Conservation (phyloP, 805 yeast species). For the Starmera pachycereana region DNA sequence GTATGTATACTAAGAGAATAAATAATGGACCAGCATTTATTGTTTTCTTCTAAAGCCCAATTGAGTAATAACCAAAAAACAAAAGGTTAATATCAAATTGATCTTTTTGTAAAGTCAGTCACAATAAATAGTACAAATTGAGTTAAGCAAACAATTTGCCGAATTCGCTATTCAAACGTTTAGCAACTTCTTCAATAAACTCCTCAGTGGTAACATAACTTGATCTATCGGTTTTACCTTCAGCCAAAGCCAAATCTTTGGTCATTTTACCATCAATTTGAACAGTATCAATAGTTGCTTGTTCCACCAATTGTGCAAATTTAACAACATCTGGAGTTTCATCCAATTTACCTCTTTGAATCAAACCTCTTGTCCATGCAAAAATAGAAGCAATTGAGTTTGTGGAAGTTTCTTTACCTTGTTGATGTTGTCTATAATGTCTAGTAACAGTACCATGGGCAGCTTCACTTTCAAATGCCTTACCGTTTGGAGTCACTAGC, state of each 20-base stretch:
- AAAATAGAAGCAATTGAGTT: constrained; percentile 95
- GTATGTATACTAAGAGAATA: no score
- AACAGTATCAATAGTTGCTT: constrained; percentile 82
- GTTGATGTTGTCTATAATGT: constrained; percentile 92
- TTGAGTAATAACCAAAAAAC: no score
- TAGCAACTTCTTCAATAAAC: constrained; percentile 74
- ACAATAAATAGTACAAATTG: no score
- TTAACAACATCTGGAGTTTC: constrained; percentile 72
- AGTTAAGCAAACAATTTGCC: constrained; percentile 1
- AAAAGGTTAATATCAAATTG: neutral
- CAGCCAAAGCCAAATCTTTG: constrained; percentile 86
- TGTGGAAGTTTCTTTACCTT: constrained; percentile 94
- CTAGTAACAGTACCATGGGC: constrained; percentile 99
- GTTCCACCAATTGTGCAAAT: constrained; percentile 72
- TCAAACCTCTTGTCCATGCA: constrained; percentile 93
- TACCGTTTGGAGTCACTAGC: constrained; percentile 94
- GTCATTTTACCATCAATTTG: constrained; percentile 83
- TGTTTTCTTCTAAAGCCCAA: no score
- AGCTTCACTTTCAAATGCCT: constrained; percentile 92
- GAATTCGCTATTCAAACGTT: constrained; percentile 35
- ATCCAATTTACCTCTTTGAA: constrained; percentile 88
- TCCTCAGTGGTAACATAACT: constrained; percentile 87
- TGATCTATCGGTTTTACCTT: constrained; percentile 76
- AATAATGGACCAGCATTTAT: no score
- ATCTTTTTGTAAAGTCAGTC: neutral